phyloP scores from a whole-genome alignment of 345 rosid species.

The Raphanus sativus region DNA sequence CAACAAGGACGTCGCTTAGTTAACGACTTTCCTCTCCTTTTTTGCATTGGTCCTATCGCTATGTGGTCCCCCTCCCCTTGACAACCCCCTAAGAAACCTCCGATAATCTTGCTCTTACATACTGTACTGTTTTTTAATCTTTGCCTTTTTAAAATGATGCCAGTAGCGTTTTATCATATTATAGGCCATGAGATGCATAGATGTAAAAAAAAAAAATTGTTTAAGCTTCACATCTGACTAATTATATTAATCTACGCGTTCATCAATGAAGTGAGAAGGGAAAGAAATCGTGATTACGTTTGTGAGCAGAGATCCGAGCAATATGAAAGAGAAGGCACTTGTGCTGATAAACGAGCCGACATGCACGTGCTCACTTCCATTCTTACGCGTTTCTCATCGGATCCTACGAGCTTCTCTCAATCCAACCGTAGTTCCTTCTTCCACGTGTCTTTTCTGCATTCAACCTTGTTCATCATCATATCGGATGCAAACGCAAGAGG shows the following conservation, averaged over 20 bases:
- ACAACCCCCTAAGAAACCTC: too few species aligned
- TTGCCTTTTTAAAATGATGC: neutral
- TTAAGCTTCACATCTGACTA: constrained; percentile 3
- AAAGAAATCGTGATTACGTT: neutral
- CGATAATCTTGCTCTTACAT: too few species aligned
- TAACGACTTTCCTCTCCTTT: too few species aligned
- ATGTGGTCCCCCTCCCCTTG: too few species aligned
- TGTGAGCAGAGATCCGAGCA: constrained; percentile 20
- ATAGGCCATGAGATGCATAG: neutral
- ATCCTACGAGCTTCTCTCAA: neutral
- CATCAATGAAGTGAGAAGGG: neutral
- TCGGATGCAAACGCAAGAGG: neutral
- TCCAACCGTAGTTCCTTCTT: constrained; percentile 10
- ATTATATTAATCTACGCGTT: neutral
- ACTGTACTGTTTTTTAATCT: neutral
- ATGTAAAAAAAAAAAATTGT: neutral
- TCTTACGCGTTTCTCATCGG: constrained; percentile 16
- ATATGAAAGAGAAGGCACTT: constrained; percentile 4
- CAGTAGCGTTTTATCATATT: neutral
- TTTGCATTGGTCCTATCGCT: too few species aligned
- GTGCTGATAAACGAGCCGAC: constrained; percentile 29
- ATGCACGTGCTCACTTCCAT: constrained; percentile 33
- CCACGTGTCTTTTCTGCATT: constrained; percentile 18
- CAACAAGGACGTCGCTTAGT: too few species aligned
- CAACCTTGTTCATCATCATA: neutral